Evolutionary conservation across 352 stramenopile species (phyloP), one percentile per base, ranked within the genome.

Genomic region (Globisporangium uncinulatum): DNA sequence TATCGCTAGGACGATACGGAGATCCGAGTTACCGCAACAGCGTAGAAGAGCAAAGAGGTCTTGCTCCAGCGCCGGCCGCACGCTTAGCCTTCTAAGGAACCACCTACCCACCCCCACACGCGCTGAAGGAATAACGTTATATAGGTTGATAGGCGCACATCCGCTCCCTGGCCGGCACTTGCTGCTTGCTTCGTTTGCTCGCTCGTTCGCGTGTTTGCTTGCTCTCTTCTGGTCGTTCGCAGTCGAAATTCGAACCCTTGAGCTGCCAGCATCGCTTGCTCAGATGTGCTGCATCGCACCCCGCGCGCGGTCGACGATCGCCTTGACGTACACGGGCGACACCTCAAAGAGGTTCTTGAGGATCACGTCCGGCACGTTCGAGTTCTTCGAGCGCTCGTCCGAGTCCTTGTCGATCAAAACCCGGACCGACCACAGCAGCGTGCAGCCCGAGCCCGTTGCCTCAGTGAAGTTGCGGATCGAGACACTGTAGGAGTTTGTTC

Each of bases 341-440:
- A 93, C 82, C 67, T 95, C 85, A 44, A 95, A 95, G 19, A 95
- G 57, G 69, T 95, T 95, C 67, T 90, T 91, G 21, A 95, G 66
- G 55, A 95, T 90, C 57, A 92, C 89, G 55, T 95, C 85, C 34
- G 83, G 79, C 39, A 87, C 82, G 69, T 95, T 95, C 57, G 80
- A 77, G 49, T 73, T 77, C 67, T 88, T 89, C 47, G 73, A 71
- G 32, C 76, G 76, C 66, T 92, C 81, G 41, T 89, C 79, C 19
- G 67, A 63, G 39, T 92, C 76, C 66, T 87, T 85, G 57, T 91
- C 79, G 21, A 94, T 76, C 36, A 82, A 52, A 5, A 95, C 85
- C 70, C 90, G 89, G 44, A 90, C 83, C 7, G 83, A 92, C 83
- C 85, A 95, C 13, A 95, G 63, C 37, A 93, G 21, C 53, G 90